These are phyloP conservation scores for Acer yangbiense DNA, from an alignment of 345 rosid genomes.

Conservation along the genomic window DNA sequence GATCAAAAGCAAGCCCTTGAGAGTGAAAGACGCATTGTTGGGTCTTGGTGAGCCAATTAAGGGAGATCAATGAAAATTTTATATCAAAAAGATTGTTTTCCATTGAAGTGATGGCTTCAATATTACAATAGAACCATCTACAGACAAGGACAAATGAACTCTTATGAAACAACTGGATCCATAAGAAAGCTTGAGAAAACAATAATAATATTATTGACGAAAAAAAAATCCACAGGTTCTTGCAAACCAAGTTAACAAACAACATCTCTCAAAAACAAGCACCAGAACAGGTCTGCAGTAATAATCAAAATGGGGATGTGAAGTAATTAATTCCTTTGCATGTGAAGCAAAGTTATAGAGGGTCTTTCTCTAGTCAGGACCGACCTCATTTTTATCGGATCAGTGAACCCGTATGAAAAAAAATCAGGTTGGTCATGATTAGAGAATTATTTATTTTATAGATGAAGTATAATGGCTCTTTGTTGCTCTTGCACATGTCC, in stretches of 20 bases:
- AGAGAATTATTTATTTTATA: neutral
- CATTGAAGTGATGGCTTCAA: neutral
- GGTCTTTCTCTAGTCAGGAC: no score
- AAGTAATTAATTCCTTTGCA: constrained; percentile 8
- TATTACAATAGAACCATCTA: neutral
- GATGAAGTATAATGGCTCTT: constrained; percentile 20
- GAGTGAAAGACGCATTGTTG: no score
- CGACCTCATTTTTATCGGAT: no score
- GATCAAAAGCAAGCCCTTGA: no score
- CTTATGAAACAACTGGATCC: constrained; percentile 1
- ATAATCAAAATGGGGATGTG: constrained; percentile 14
- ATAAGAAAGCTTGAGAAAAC: constrained; percentile 2
- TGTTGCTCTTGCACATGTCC: constrained; percentile 32
- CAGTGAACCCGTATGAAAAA: no score
- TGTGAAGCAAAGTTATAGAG: constrained; percentile 11
- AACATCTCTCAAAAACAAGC: neutral
- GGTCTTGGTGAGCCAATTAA: no score
- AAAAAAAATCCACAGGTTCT: constrained; percentile 6
- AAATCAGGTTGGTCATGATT: no score
- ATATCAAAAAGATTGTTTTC: no score
- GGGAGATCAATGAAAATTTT: neutral
- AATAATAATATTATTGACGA: neutral
- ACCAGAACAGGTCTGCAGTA: constrained; percentile 9
- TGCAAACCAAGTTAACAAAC: constrained; percentile 3
- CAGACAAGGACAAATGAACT: constrained; percentile 17